Evolutionary conservation across 768 basidiomycete species (phyloP).

Genomic region (Naganishia friedmannii): DNA sequence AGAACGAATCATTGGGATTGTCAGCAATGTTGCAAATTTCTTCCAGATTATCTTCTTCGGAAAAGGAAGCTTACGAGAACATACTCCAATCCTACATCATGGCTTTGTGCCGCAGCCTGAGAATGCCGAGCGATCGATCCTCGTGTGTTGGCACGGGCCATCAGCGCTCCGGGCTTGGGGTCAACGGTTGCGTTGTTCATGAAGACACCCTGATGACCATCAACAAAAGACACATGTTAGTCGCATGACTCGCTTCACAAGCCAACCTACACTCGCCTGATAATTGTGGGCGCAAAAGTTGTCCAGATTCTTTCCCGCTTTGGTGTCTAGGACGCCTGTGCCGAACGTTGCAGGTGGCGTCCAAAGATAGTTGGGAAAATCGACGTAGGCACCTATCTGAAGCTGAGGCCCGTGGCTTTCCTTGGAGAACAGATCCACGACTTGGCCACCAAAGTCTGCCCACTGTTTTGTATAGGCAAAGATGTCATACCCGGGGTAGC

Average conservation of each 20-base stretch:
- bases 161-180: conserved; percentile 27
- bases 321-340: conserved; percentile 27
- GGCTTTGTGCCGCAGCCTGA: background rate
- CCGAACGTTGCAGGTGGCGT: conserved; percentile 22
- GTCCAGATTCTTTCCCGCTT: conserved; percentile 6
- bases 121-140: background rate
- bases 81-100: conserved; percentile 12
- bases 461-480: conserved; percentile 29
- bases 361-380: conserved; percentile 19
- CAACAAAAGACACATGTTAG: background rate
- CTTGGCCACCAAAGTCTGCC: conserved; percentile 14
- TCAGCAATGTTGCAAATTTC: background rate
- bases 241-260: too few species aligned
- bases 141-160: conserved; percentile 27
- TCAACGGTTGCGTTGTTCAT: conserved; percentile 14
- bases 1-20: background rate
- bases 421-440: conserved; percentile 14
- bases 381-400: conserved; percentile 30
- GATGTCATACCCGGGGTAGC: conserved; percentile 24
- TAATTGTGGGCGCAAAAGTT: conserved; percentile 2
- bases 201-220: conserved; percentile 7
- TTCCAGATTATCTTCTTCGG: background rate
- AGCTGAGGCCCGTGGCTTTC: conserved; percentile 17
- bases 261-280: background rate
- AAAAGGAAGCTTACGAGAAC: conserved; percentile 1